phyloP scores from a whole-genome alignment of 345 rosid species.

The Microthlaspi erraticum region DNA sequence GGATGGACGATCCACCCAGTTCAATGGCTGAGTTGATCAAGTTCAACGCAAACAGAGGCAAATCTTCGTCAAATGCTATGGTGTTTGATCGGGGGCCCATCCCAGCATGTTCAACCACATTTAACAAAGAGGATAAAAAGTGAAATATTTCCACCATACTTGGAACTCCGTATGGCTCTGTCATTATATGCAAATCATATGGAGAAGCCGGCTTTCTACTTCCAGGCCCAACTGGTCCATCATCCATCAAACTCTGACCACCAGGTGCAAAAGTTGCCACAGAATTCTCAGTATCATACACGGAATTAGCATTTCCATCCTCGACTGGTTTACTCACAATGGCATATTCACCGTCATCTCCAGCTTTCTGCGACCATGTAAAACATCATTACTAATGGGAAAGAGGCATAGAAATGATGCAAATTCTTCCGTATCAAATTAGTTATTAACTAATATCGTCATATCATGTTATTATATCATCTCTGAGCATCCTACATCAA shows the following conservation, averaged over 20 bases:
- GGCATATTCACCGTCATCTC: slow-evolving; percentile 72
- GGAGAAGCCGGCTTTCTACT: slow-evolving; percentile 68
- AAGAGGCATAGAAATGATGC: background rate
- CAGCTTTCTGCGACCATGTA: slow-evolving; percentile 62
- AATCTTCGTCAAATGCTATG: slow-evolving; percentile 93
- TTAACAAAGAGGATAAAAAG: slow-evolving; percentile 79
- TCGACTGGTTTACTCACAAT: slow-evolving; percentile 73
- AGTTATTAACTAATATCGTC: slow-evolving; percentile 4
- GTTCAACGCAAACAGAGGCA: slow-evolving; percentile 93
- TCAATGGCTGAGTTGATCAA: slow-evolving; percentile 95
- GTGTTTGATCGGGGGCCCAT: slow-evolving; percentile 78
- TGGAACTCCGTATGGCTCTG: slow-evolving; percentile 93
- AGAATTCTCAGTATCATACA: slow-evolving; percentile 66
- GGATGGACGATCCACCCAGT: slow-evolving; percentile 81
- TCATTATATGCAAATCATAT: slow-evolving; percentile 78
- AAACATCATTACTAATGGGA: slow-evolving; percentile 26
- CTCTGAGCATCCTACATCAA: slow-evolving; percentile 24
- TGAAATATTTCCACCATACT: slow-evolving; percentile 99
- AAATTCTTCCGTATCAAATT: slow-evolving; percentile 8
- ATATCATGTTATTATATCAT: slow-evolving; percentile 2
- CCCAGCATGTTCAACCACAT: slow-evolving; percentile 79
- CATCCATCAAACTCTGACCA: slow-evolving; percentile 68
- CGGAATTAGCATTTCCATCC: slow-evolving; percentile 73
- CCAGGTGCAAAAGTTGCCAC: slow-evolving; percentile 61
- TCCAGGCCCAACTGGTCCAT: slow-evolving; percentile 58